Conservation (phyloP, 2,329 filamentous ascomycete species). For the Fusarium compactum region DNA sequence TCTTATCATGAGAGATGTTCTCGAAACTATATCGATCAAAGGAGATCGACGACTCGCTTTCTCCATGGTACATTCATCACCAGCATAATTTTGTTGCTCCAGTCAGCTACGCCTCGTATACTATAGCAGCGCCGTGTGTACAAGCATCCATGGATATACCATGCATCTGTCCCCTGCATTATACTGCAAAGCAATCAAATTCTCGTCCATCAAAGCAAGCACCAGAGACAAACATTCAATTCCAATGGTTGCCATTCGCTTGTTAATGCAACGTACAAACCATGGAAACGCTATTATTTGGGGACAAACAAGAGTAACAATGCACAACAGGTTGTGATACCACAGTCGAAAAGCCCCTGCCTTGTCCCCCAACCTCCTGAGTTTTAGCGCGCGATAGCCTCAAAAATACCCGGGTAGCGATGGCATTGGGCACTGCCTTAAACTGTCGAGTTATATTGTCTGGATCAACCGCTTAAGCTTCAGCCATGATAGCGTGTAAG, state of each 20-base stretch:
- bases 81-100: neutral
- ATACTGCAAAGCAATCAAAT: neutral
- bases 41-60: neutral
- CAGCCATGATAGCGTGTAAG: conserved; percentile 4
- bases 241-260: neutral
- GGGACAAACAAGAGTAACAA: conserved; percentile 6
- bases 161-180: neutral
- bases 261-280: neutral
- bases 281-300: neutral
- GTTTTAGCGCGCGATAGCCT: conserved; percentile 24
- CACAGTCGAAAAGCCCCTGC: conserved; percentile 19
- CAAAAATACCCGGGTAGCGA: conserved; percentile 18
- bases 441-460: conserved; percentile 24
- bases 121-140: neutral
- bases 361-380: conserved; percentile 34
- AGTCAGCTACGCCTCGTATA: conserved; percentile 6
- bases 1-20: neutral
- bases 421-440: too few species aligned
- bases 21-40: neutral
- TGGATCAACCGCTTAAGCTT: neutral
- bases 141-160: neutral
- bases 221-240: neutral
- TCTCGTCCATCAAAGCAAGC: neutral
- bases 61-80: neutral
- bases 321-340: conserved; percentile 1